phyloP scores from a whole-genome alignment of 2,329 filamentous ascomycete genomes.

The Nigrospora sphaerica region DNA sequence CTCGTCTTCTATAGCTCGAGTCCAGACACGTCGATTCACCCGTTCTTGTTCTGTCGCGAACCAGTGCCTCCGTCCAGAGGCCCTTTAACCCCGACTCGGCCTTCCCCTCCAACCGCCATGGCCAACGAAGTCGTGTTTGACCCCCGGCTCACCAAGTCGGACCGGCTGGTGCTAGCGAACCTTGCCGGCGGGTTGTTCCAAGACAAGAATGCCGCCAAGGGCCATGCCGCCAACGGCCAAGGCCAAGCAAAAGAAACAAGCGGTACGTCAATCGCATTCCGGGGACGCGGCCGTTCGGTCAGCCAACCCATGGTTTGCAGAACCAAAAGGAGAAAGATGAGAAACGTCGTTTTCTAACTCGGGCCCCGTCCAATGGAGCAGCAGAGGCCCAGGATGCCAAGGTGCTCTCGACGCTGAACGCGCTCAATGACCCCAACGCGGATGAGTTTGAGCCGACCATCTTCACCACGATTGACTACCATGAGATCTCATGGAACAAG shows the following conservation, averaged over 20 bases:
- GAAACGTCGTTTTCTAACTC: background rate
- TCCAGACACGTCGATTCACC: no score
- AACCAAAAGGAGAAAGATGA: background rate
- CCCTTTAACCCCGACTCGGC: no score
- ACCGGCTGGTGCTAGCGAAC: background rate
- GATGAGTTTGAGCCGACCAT: slow-evolving; percentile 47
- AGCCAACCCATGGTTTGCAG: no score
- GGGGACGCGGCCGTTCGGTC: no score
- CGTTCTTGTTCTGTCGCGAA: no score
- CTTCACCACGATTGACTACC: slow-evolving; percentile 43
- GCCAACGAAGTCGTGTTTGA: background rate
- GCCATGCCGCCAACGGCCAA: background rate
- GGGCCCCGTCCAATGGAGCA: background rate
- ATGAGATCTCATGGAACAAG: slow-evolving; percentile 28
- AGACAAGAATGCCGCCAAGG: background rate
- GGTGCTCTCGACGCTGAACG: slow-evolving; percentile 16
- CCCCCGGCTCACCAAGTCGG: background rate
- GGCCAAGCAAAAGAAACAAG: background rate
- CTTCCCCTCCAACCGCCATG: no score
- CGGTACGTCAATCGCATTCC: background rate
- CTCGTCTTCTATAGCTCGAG: no score
- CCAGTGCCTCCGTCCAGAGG: no score
- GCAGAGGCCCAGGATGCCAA: background rate
- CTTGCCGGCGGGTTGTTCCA: background rate
- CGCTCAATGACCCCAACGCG: slow-evolving; percentile 39